A percentile compares a stretch with the other conserved stretches of the same genome.
These are phyloP conservation scores for Pythium plurisporium DNA, from an alignment of 352 stramenopile genomes.

Conservation along the genomic window DNA sequence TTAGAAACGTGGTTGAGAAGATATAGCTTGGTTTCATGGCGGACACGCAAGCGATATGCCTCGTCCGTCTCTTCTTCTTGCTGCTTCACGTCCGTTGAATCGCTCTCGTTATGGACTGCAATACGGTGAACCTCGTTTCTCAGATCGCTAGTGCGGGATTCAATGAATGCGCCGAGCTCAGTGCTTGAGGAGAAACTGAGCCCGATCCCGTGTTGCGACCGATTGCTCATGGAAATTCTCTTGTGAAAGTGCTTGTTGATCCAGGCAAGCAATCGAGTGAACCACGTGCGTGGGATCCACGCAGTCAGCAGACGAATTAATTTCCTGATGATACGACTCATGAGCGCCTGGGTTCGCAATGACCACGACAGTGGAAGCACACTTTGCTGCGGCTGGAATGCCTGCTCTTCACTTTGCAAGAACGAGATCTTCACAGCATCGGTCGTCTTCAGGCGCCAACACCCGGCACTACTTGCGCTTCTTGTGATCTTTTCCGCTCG, in stretches of 20 bases:
- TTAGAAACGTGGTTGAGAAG: slow-evolving; percentile 41
- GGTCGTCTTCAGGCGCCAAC: slow-evolving; percentile 1
- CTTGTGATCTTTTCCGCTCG: slow-evolving; percentile 1
- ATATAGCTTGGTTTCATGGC: slow-evolving; percentile 51
- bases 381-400: not conserved
- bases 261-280: not conserved
- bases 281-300: slow-evolving; percentile 1
- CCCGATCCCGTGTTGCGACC: not conserved
- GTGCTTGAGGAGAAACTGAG: not conserved
- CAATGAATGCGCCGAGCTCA: slow-evolving; percentile 2
- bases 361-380: too few relatives aligned
- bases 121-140: not conserved
- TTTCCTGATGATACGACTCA: not conserved
- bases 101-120: not conserved
- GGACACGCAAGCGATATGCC: slow-evolving; percentile 57
- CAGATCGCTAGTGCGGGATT: not conserved
- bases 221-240: not conserved
- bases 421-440: slow-evolving; percentile 9
- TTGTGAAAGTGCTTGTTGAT: not conserved
- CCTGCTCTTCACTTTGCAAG: not conserved
- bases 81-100: too few relatives aligned
- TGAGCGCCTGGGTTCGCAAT: not conserved
- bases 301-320: not conserved
- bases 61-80: slow-evolving; percentile 26
- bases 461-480: not conserved